These are phyloP conservation scores for Xerocomus spinulosus DNA, from an alignment of 768 basidiomycete species.

Conservation along the genomic window DNA sequence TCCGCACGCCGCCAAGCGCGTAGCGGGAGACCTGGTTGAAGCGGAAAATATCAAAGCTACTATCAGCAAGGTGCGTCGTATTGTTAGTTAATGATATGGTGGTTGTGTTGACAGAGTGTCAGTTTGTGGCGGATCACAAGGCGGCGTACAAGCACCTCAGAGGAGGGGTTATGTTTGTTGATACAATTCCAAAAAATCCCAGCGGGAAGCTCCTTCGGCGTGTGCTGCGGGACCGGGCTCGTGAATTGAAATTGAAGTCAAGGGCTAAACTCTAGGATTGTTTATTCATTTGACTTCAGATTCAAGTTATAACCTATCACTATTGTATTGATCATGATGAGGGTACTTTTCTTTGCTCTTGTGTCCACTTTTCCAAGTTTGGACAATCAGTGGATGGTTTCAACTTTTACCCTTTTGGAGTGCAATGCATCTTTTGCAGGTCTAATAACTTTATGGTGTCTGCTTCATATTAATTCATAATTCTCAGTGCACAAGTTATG, in stretches of 20 bases:
- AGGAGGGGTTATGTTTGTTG: conserved; percentile 55
- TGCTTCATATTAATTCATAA: no score
- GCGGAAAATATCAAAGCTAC: conserved; percentile 38
- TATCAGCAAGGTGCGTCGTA: conserved; percentile 42
- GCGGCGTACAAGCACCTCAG: conserved; percentile 54
- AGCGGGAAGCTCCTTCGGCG: conserved; percentile 56
- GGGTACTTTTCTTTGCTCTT: no score
- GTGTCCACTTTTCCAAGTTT: no score
- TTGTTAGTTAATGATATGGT: conserved; percentile 2
- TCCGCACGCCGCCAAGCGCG: conserved; percentile 35
- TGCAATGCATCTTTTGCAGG: no score
- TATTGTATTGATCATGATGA: no score
- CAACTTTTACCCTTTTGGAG: no score
- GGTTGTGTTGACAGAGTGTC: neutral
- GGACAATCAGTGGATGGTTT: no score
- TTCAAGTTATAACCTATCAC: no score
- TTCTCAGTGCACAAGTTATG: no score
- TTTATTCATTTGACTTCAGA: no score
- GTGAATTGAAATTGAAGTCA: conserved; percentile 18
- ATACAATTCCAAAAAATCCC: conserved; percentile 57
- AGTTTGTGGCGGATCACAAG: conserved; percentile 56
- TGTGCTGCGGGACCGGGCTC: conserved; percentile 49
- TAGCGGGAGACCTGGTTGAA: conserved; percentile 27
- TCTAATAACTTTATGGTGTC: no score
- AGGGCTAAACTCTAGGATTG: conserved; percentile 26